A percentile compares a stretch with the other conserved stretches of the same genome.
Evolutionary conservation across 768 basidiomycete species (phyloP).

Genomic region (Tylopilus sp.): DNA sequence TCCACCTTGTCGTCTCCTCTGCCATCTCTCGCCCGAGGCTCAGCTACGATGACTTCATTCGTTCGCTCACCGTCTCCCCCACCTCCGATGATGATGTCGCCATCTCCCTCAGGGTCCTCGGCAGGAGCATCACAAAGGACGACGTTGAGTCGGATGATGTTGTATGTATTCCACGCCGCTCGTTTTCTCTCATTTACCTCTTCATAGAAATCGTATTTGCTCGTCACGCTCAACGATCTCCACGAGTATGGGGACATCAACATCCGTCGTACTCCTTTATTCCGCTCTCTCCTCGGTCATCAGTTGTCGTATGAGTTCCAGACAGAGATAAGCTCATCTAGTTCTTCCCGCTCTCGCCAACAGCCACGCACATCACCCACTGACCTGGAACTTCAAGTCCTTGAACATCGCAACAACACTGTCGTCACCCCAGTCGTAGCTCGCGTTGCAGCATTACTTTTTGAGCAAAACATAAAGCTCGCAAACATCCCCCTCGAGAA

Average conservation of each 20-base stretch:
- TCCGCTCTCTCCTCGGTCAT: slow-evolving; percentile 33
- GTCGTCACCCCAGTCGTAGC: slow-evolving; percentile 47
- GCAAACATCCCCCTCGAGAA: slow-evolving; percentile 31
- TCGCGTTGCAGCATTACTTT: slow-evolving; percentile 45
- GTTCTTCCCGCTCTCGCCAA: slow-evolving; percentile 15
- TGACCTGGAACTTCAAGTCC: slow-evolving; percentile 31
- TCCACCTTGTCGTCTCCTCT: slow-evolving; percentile 44
- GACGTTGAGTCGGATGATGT: slow-evolving; percentile 46
- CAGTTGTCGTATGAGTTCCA: slow-evolving; percentile 23
- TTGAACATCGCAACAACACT: slow-evolving; percentile 35
- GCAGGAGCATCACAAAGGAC: slow-evolving; percentile 38
- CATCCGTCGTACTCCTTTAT: slow-evolving; percentile 39
- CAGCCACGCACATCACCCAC: slow-evolving; percentile 9
- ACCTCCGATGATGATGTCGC: slow-evolving; percentile 31
- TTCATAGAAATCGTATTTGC: slow-evolving; percentile 44
- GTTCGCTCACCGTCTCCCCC: slow-evolving; percentile 31
- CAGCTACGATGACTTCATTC: slow-evolving; percentile 39
- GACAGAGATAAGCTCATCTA: slow-evolving; percentile 8
- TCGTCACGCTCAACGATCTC: slow-evolving; percentile 39
- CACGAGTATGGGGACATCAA: slow-evolving; percentile 29
- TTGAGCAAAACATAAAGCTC: slow-evolving; percentile 43
- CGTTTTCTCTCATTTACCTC: not conserved
- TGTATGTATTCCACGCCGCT: slow-evolving; percentile 34
- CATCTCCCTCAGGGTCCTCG: slow-evolving; percentile 37
- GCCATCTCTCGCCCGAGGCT: slow-evolving; percentile 35